Evolutionary conservation across 2,329 filamentous ascomycete species (phyloP), one percentile per base, ranked within the genome.

Genomic region (Alternaria triticina): DNA sequence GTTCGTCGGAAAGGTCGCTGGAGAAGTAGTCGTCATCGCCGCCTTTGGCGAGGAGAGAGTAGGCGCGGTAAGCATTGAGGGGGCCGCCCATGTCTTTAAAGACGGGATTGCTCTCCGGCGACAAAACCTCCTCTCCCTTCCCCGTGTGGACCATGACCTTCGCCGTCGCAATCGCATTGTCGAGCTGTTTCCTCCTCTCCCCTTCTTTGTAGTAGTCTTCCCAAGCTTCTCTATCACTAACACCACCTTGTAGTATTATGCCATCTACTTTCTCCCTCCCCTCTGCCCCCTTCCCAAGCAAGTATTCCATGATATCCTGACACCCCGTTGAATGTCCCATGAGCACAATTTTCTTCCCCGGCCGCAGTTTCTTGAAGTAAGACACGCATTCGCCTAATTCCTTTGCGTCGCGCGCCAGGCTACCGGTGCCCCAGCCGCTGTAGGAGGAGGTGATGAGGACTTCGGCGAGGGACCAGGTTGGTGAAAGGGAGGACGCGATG

Each of bases 11-110:
- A n/a, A 96, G 81, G 74, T 96, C 91, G 3, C 88, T 89, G n/a
- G 91, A 94, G 81, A 97, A 97, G 74, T 91, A 93, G 76, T 97
- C 94, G 76, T 97, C 94, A 62, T 92, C 90, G 10, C 90, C 91
- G 6, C 88, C 84, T 54, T 83, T 79, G 22, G 84, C 86, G 0
- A 85, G 82, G 7, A 91, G 80, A 50, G 86, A 87, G 36, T 89
- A 74, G 76, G 88, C 90, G 45, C 89, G 77, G 49, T 82, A 81
- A 8, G 89, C 87, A n/a, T 82, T 85, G 5, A 90, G 79, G 0
- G 86, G 85, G 1, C 81, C 80, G 47, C 77, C 71, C 36, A 78
- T 62, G 61, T 69, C 46, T 60, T 71, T 27, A 1, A 64, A 43
- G 64, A 83, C 44, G 60, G 70, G 11, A 63, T 74, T 69, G 46